These are phyloP conservation scores for Morella rubra DNA, from an alignment of 306 rosid species.

Conservation along the genomic window DNA sequence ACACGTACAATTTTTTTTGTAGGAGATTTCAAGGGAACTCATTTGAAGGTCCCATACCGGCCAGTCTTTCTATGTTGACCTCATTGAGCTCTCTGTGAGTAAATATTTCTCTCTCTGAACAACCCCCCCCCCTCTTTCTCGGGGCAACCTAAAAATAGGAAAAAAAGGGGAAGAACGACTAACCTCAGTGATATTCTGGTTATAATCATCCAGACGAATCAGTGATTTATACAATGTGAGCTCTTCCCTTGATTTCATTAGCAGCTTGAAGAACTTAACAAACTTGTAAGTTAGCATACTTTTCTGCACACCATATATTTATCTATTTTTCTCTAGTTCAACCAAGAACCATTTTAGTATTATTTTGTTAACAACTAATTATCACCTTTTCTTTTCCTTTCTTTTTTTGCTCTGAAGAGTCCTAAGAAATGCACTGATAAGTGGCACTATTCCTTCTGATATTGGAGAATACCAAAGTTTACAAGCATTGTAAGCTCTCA, in stretches of 20 bases:
- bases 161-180: background rate
- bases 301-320: background rate
- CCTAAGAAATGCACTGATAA: constrained; percentile 33
- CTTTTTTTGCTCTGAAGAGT: constrained; percentile 4
- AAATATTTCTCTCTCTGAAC: background rate
- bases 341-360: background rate
- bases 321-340: background rate
- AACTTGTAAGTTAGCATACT: constrained; percentile 28
- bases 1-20: background rate
- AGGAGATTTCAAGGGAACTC: constrained; percentile 33
- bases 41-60: constrained; percentile 40
- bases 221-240: constrained; percentile 34
- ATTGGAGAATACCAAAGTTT: constrained; percentile 23
- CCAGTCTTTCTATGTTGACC: constrained; percentile 25
- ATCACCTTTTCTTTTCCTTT: background rate
- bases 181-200: background rate
- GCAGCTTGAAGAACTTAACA: constrained; percentile 15
- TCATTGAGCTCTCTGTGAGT: constrained; percentile 20
- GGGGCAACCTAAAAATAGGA: too few species aligned
- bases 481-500: constrained; percentile 14
- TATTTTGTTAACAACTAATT: background rate
- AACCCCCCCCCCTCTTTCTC: too few species aligned
- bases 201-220: constrained; percentile 24
- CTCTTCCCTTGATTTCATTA: constrained; percentile 32
- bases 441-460: constrained; percentile 27